Conservation (phyloP, 306 rosid genomes). For the Vigna radiata region DNA sequence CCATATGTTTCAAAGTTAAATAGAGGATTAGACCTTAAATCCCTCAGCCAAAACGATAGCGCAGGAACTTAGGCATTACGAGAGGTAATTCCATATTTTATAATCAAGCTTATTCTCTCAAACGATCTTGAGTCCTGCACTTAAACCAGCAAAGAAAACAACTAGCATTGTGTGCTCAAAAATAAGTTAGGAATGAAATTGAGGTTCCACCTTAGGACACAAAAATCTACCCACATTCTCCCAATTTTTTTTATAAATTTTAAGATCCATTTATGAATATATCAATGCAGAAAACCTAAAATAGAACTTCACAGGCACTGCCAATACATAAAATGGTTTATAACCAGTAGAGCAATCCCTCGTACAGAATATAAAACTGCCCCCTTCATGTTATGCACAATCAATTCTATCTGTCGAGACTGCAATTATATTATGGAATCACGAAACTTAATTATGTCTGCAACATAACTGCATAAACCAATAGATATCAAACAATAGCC, state of each 20-base stretch:
- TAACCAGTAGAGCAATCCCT: constrained; percentile 27
- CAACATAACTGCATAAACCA: constrained; percentile 15
- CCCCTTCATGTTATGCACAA: constrained; percentile 21
- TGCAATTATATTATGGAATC: constrained; percentile 17
- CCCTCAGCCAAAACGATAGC: constrained; percentile 9
- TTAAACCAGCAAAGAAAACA: not conserved
- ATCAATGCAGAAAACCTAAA: not conserved
- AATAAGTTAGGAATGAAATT: constrained; percentile 6
- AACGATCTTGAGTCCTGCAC: not conserved
- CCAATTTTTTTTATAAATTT: not conserved
- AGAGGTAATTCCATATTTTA: constrained; percentile 16
- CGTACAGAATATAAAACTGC: constrained; percentile 8
- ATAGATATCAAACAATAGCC: constrained; percentile 22
- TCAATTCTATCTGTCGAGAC: constrained; percentile 8
- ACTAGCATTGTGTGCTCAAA: constrained; percentile 20
- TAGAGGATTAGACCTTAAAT: constrained; percentile 10
- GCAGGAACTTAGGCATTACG: constrained; percentile 14
- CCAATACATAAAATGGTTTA: constrained; percentile 23
- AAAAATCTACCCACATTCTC: not conserved
- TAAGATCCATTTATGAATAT: constrained; percentile 18
- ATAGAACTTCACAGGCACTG: constrained; percentile 14
- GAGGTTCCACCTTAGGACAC: not conserved
- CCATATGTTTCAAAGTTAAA: constrained; percentile 13
- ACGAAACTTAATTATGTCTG: constrained; percentile 11
- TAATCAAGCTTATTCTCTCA: constrained; percentile 2